Evolutionary conservation across 805 yeast species (phyloP).

Genomic region (Saccharomycopsis selenospora): DNA sequence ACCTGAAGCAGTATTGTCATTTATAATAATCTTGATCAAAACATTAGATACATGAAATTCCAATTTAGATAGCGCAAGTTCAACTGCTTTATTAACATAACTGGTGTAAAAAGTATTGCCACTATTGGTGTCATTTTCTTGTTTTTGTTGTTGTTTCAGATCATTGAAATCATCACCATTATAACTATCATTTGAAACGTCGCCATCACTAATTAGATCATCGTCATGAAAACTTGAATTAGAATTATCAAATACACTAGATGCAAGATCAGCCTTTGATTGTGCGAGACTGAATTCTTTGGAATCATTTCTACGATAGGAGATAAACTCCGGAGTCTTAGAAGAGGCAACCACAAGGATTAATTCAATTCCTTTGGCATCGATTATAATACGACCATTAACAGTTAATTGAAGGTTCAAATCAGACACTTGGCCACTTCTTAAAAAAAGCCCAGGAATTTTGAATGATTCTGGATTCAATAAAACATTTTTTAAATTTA

Average conservation of each 20-base stretch:
- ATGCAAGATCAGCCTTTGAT: conserved; percentile 16
- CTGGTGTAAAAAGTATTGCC: conserved; percentile 16
- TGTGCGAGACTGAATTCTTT: conserved; percentile 18
- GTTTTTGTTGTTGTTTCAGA: conserved; percentile 25
- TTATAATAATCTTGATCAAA: conserved; percentile 43
- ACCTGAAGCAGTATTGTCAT: conserved; percentile 31
- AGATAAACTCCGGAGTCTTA: conserved; percentile 39
- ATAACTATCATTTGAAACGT: conserved; percentile 12
- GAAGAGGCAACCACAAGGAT: conserved; percentile 24
- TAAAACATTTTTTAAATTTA: conserved; percentile 52
- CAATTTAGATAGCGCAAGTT: conserved; percentile 56
- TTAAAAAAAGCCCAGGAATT: conserved; percentile 54
- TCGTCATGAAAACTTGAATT: conserved; percentile 24
- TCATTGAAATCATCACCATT: conserved; percentile 49
- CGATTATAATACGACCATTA: conserved; percentile 62
- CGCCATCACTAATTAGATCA: conserved; percentile 3
- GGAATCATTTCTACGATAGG: conserved; percentile 10
- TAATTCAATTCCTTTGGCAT: conserved; percentile 49
- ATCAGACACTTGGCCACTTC: conserved; percentile 52
- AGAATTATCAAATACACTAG: conserved; percentile 31
- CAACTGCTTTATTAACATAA: conserved; percentile 47
- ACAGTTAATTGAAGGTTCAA: conserved; percentile 56
- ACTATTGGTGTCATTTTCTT: not conserved
- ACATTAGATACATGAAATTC: conserved; percentile 43
- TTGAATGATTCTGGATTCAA: conserved; percentile 65